Evolutionary conservation across 305 asterid genomes (phyloP).

Genomic region (Ilex paraguariensis): DNA sequence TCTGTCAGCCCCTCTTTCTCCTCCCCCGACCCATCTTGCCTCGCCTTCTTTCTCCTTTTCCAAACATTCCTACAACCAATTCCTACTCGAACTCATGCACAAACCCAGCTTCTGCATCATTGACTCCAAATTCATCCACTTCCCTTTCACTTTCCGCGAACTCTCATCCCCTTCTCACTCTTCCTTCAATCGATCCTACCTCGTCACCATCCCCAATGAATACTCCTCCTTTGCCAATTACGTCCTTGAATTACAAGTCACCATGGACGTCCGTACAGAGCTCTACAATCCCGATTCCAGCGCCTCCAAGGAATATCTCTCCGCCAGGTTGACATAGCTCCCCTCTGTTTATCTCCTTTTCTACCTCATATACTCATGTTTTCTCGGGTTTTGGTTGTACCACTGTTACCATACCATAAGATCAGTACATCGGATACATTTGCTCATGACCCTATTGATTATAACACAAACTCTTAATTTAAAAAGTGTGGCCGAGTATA

Average conservation of each 20-base stretch:
- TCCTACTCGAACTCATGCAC: conserved; percentile 69
- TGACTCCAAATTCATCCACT: conserved; percentile 60
- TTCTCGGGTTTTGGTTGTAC: conserved; percentile 61
- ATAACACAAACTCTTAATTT: conserved; percentile 81
- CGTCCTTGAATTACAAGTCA: conserved; percentile 70
- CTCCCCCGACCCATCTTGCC: conserved; percentile 50
- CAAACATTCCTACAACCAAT: conserved; percentile 77
- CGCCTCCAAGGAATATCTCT: conserved; percentile 60
- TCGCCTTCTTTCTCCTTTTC: conserved; percentile 91
- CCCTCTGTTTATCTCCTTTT: conserved; percentile 67
- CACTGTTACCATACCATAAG: conserved; percentile 41
- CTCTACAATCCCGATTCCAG: conserved; percentile 75
- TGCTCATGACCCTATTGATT: conserved; percentile 73
- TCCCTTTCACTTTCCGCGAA: conserved; percentile 65
- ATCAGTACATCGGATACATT: conserved; percentile 86
- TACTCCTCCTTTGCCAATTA: conserved; percentile 92
- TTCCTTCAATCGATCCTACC: conserved; percentile 53
- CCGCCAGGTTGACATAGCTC: conserved; percentile 81
- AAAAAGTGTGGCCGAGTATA: conserved; percentile 90
- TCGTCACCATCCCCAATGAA: conserved; percentile 75
- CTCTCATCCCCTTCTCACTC: conserved; percentile 90
- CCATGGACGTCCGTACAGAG: conserved; percentile 86
- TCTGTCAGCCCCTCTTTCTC: conserved; percentile 56
- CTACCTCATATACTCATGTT: conserved; percentile 54
- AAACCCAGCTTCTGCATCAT: conserved; percentile 74